Evolutionary conservation across 306 rosid genomes (phyloP).

Genomic region (Malus asiatica): DNA sequence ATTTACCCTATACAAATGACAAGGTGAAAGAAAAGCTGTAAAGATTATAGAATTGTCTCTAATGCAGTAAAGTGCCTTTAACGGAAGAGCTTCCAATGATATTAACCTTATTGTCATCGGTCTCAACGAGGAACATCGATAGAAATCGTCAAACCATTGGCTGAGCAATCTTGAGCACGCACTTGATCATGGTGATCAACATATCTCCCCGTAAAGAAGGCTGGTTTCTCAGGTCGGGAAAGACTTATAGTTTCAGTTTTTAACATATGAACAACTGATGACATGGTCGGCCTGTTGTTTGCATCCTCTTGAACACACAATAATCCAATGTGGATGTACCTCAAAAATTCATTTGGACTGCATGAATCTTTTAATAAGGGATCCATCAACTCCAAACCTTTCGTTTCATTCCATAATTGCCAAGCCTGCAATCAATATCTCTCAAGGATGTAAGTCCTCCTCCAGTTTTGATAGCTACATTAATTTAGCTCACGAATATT

Average conservation of each 20-base stretch:
- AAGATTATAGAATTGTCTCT: too few species aligned
- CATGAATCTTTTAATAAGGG: neutral
- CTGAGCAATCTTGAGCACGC: slow-evolving; percentile 3
- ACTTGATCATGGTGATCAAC: neutral
- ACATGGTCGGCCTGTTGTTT: slow-evolving; percentile 25
- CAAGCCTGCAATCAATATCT: slow-evolving; percentile 47
- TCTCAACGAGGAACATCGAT: neutral
- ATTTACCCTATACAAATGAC: too few species aligned
- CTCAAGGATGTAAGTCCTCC: too few species aligned
- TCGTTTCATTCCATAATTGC: slow-evolving; percentile 40
- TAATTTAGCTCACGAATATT: too few species aligned
- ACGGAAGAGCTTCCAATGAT: neutral
- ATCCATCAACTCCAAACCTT: slow-evolving; percentile 18
- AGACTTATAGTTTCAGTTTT: slow-evolving; percentile 3
- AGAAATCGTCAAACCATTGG: slow-evolving; percentile 23
- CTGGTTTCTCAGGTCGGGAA: slow-evolving; percentile 1
- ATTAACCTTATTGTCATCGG: neutral
- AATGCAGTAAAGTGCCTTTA: too few species aligned
- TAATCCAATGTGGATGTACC: slow-evolving; percentile 17
- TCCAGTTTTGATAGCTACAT: too few species aligned
- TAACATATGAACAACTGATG: slow-evolving; percentile 12
- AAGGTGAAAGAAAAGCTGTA: too few species aligned
- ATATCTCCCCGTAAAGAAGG: neutral
- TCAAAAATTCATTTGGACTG: neutral
- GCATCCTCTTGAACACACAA: slow-evolving; percentile 28